Evolutionary conservation across 2,329 filamentous ascomycete genomes (phyloP).

Genomic region (Colletotrichum theobromicola): DNA sequence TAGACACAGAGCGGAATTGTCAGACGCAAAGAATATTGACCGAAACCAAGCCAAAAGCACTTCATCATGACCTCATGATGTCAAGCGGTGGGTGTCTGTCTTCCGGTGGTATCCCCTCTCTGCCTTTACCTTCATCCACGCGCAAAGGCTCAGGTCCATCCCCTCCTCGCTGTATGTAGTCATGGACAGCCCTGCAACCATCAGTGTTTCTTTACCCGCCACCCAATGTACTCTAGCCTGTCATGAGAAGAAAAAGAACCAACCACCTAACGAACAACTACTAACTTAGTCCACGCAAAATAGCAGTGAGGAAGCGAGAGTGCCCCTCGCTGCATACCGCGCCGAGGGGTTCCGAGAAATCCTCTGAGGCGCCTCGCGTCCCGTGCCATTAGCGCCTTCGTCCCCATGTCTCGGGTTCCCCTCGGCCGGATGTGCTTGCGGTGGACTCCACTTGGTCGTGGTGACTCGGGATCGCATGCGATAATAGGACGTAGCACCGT

Average conservation of each 20-base stretch:
- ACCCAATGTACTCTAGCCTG: neutral
- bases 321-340: constrained; percentile 8
- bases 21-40: neutral
- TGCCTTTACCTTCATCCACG: too few relatives aligned
- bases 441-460: constrained; percentile 6
- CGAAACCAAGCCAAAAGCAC: neutral
- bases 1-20: neutral
- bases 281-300: neutral
- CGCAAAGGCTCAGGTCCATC: too few relatives aligned
- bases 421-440: constrained; percentile 29
- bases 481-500: constrained; percentile 11
- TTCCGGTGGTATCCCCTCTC: too few relatives aligned
- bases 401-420: constrained; percentile 27
- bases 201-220: neutral
- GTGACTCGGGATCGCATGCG: constrained; percentile 15
- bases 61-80: too few relatives aligned
- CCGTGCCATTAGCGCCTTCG: neutral
- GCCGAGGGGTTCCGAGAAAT: constrained; percentile 25
- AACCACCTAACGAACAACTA: neutral
- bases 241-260: neutral
- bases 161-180: too few relatives aligned
- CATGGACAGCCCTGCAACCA: neutral
- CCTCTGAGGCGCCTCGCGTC: constrained; percentile 15
- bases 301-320: neutral
- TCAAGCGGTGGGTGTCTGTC: too few relatives aligned